Evolutionary conservation across 2,329 filamentous ascomycete genomes (phyloP).

Genomic region (Aureobasidium leucospermi): DNA sequence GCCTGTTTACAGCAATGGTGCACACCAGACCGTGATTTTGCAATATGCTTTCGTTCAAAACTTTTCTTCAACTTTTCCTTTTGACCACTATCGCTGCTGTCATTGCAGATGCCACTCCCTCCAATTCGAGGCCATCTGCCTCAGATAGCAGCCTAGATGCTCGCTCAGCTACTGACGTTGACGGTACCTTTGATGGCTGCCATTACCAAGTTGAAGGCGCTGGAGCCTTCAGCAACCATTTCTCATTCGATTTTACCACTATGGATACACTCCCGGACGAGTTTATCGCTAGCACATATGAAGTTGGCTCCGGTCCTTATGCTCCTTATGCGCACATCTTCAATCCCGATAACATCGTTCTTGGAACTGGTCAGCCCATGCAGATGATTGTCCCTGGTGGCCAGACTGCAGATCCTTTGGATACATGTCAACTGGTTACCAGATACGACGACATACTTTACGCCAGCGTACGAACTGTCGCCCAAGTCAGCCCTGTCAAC

Average conservation of each 20-base stretch:
- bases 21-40: background rate
- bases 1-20: background rate
- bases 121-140: background rate
- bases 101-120: background rate
- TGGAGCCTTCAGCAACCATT: conserved; percentile 14
- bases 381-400: conserved; percentile 11
- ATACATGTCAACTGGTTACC: conserved; percentile 55
- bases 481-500: conserved; percentile 53
- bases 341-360: conserved; percentile 14
- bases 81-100: background rate
- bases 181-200: conserved; percentile 2
- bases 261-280: conserved; percentile 7
- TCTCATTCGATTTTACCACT: conserved; percentile 15
- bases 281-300: conserved; percentile 12
- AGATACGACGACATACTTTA: conserved; percentile 55
- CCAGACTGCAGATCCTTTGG: conserved; percentile 5
- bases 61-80: background rate
- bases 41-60: background rate
- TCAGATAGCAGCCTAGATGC: background rate
- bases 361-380: conserved; percentile 9
- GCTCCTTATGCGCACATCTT: conserved; percentile 15
- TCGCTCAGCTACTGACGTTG: background rate
- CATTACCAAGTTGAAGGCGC: conserved; percentile 7
- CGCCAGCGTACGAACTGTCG: conserved; percentile 62
- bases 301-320: conserved; percentile 9